Evolutionary conservation across 371 early-diverging fungal species (phyloP).

Genomic region (Saksenaea vasiformis): DNA sequence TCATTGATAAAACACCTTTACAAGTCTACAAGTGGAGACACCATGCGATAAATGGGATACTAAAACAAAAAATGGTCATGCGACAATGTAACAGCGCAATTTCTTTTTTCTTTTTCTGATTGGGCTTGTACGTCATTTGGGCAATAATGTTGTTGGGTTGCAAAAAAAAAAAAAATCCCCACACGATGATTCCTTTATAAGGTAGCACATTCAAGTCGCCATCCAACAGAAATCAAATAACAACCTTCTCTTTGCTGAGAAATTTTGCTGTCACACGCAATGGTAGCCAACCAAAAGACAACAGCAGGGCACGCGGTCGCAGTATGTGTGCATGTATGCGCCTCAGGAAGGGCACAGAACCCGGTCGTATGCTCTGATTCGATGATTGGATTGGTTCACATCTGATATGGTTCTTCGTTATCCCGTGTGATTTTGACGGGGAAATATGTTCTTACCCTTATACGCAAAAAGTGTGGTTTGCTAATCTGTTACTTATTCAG

Average conservation of each 20-base stretch:
- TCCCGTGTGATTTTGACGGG: slow-evolving; percentile 6
- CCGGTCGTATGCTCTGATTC: slow-evolving; percentile 5
- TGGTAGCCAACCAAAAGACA: slow-evolving; percentile 6
- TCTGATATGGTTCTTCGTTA: not conserved
- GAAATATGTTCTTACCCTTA: not conserved
- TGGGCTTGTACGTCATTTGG: not conserved
- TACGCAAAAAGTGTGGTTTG: not conserved
- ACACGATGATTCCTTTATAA: not conserved
- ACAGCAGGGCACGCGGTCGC: not conserved
- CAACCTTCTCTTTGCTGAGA: not conserved
- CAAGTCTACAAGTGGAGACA: not conserved
- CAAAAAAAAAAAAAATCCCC: not conserved
- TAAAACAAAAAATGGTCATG: not conserved
- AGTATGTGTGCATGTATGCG: not conserved
- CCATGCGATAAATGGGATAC: not conserved
- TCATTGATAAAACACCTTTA: not conserved
- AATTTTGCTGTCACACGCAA: slow-evolving; percentile 4
- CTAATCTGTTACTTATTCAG: not conserved
- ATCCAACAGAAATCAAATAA: not conserved
- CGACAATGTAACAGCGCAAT: not conserved
- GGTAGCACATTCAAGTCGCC: not conserved
- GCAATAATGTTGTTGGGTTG: not conserved
- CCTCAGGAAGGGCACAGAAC: not conserved
- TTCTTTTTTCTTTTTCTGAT: not conserved
- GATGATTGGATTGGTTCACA: slow-evolving; percentile 9